Conservation (phyloP, 306 rosid genomes). For the Lathyrus sativus region DNA sequence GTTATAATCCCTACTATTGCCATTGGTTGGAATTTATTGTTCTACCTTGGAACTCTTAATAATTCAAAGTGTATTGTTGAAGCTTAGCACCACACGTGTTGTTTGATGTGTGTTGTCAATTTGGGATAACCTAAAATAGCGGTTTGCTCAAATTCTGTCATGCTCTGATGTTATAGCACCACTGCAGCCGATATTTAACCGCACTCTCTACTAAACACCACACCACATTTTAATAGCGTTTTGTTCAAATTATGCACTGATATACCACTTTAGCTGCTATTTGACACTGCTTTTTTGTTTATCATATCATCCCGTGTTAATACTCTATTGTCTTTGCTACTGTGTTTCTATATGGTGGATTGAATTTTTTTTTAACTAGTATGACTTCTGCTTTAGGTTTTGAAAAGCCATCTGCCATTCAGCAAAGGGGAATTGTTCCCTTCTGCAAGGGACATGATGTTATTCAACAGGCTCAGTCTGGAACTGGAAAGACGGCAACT, state of each 20-base stretch:
- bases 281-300: too few relatives aligned
- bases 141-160: too few relatives aligned
- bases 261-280: too few relatives aligned
- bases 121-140: too few relatives aligned
- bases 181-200: too few relatives aligned
- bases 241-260: too few relatives aligned
- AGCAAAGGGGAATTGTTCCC: conserved; percentile 84
- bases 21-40: not conserved
- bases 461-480: conserved; percentile 84
- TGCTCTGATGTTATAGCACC: too few relatives aligned
- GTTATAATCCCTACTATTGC: not conserved
- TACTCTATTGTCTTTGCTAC: not conserved
- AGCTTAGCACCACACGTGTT: not conserved
- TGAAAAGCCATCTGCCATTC: conserved; percentile 83
- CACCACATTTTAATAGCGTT: too few relatives aligned
- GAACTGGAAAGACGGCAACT: conserved; percentile 84
- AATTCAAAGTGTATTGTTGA: not conserved
- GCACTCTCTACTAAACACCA: too few relatives aligned
- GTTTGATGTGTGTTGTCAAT: not conserved
- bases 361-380: not conserved
- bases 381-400: conserved; percentile 54
- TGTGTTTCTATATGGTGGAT: not conserved
- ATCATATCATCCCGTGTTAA: not conserved
- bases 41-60: not conserved
- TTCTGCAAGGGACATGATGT: conserved; percentile 81